Evolutionary conservation across 805 yeast species (phyloP).

Genomic region (Lipomyces sp.): DNA sequence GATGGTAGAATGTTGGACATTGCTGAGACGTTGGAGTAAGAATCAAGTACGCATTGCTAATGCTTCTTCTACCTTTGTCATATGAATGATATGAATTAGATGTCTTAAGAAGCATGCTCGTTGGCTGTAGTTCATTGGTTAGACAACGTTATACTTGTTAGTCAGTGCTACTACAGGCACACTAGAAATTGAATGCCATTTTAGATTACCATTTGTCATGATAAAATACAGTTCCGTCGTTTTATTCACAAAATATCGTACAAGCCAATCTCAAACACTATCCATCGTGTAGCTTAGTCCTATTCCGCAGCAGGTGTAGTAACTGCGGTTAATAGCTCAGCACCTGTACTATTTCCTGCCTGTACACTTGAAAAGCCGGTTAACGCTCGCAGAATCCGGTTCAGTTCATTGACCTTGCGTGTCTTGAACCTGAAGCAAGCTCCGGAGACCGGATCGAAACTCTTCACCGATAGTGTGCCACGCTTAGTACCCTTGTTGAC

Average conservation of each 20-base stretch:
- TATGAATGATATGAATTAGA: neutral
- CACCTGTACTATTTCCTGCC: conserved; percentile 22
- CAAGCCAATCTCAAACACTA: no score
- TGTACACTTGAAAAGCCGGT: conserved; percentile 45
- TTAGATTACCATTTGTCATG: no score
- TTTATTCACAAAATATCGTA: no score
- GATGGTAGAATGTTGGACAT: conserved; percentile 27
- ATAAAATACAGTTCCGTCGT: no score
- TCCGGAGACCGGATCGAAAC: conserved; percentile 63
- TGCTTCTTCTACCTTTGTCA: no score
- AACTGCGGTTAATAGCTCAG: conserved; percentile 4
- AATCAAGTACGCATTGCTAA: neutral
- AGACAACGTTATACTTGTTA: no score
- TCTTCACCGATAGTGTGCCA: conserved; percentile 48
- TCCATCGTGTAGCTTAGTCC: neutral
- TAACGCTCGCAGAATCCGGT: conserved; percentile 64
- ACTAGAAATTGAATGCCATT: no score
- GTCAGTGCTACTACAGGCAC: no score
- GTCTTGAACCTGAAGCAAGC: conserved; percentile 58
- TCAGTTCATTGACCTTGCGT: conserved; percentile 65
- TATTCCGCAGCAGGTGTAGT: neutral
- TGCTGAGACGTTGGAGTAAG: conserved; percentile 13
- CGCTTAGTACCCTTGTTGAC: conserved; percentile 29
- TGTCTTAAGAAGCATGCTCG: neutral
- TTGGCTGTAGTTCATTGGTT: no score